Conservation (phyloP, 192 early-diverging fungal genomes). For the Powellomyces hirtus region DNA sequence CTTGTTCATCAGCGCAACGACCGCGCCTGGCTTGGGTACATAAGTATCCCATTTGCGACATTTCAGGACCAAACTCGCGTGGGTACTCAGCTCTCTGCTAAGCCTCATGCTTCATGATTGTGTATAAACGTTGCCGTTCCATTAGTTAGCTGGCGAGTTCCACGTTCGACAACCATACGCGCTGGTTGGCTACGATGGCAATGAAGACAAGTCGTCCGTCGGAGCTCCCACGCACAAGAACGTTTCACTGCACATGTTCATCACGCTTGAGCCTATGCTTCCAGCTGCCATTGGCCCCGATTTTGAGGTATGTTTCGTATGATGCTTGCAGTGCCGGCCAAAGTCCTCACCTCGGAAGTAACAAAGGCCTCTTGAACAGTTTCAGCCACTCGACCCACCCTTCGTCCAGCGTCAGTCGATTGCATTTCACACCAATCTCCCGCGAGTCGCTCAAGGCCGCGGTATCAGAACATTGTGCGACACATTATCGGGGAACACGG, state of each 20-base stretch:
- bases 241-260: constrained; percentile 43
- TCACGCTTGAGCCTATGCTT: constrained; percentile 54
- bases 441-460: background rate
- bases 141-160: constrained; percentile 54
- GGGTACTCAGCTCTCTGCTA: too few relatives aligned
- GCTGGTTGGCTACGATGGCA: constrained; percentile 44
- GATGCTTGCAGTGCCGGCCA: too few relatives aligned
- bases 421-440: constrained; percentile 23
- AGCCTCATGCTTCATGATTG: too few relatives aligned
- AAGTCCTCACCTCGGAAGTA: too few relatives aligned
- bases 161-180: constrained; percentile 36
- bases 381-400: constrained; percentile 44
- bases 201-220: background rate
- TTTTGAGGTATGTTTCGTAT: too few relatives aligned
- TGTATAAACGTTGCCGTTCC: background rate
- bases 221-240: too few relatives aligned
- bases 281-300: background rate
- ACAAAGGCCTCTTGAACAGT: constrained; percentile 25
- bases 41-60: constrained; percentile 51
- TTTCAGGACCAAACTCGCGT: constrained; percentile 49
- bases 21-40: constrained; percentile 50
- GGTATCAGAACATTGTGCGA: constrained; percentile 5
- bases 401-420: constrained; percentile 28
- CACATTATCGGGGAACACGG: constrained; percentile 42
- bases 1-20: constrained; percentile 45